Conservation (phyloP, 1,139 yeast species). For the Kodamaea sp. region DNA sequence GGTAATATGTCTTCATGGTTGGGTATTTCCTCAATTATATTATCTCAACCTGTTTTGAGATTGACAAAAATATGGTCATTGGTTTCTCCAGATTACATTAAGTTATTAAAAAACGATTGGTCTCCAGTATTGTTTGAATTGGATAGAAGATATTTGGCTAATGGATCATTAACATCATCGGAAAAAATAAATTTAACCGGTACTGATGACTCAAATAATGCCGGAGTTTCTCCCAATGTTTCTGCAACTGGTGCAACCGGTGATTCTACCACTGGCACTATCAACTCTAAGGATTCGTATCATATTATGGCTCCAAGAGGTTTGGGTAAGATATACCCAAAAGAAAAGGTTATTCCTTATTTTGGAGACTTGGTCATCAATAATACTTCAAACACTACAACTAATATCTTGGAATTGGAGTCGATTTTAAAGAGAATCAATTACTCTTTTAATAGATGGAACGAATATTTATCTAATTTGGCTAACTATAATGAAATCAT, state of each 20-base stretch:
- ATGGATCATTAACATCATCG: slow-evolving; percentile 21
- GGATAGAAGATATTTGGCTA: slow-evolving; percentile 65
- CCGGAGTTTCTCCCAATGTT: slow-evolving; percentile 1
- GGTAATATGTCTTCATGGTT: slow-evolving; percentile 97
- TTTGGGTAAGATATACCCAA: slow-evolving; percentile 72
- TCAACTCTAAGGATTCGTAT: slow-evolving; percentile 42
- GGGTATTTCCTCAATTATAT: slow-evolving; percentile 79
- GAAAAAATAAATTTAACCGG: slow-evolving; percentile 8
- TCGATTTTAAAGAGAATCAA: slow-evolving; percentile 64
- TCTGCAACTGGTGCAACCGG: slow-evolving; percentile 4
- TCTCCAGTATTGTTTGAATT: slow-evolving; percentile 89
- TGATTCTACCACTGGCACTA: slow-evolving; percentile 6
- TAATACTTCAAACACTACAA: slow-evolving; percentile 22
- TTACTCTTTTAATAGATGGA: slow-evolving; percentile 81
- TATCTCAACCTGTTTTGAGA: slow-evolving; percentile 80
- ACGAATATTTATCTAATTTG: slow-evolving; percentile 52
- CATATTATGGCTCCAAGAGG: slow-evolving; percentile 90
- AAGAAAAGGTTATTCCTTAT: slow-evolving; percentile 79
- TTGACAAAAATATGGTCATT: slow-evolving; percentile 72
- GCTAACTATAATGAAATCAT: slow-evolving; percentile 37
- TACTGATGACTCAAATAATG: slow-evolving; percentile 5
- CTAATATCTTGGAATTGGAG: slow-evolving; percentile 57
- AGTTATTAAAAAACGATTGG: slow-evolving; percentile 78
- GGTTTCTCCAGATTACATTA: slow-evolving; percentile 60
- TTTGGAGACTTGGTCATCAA: slow-evolving; percentile 72